Percentiles rank a stretch among this genome's conserved stretches.
Conservation (phyloP, 179 eudicot genomes). For the Beta macrorhiza region DNA sequence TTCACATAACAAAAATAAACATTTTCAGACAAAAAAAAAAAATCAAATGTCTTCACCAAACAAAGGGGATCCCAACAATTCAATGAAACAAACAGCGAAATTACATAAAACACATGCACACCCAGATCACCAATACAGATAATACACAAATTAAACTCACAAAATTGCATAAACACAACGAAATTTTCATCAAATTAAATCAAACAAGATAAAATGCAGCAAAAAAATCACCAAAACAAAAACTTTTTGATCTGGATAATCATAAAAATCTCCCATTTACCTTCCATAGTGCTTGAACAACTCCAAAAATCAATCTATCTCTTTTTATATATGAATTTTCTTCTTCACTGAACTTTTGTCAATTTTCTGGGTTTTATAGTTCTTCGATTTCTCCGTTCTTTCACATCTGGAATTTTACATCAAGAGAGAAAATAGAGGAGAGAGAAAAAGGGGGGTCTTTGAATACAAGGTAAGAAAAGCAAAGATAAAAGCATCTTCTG, state of each 20-base stretch:
- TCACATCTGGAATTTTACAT: constrained; percentile 32
- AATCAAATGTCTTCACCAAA: neutral
- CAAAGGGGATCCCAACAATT: constrained; percentile 19
- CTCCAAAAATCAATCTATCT: constrained; percentile 1
- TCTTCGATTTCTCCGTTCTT: neutral
- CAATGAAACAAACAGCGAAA: constrained; percentile 8
- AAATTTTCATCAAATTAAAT: neutral
- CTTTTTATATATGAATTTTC: neutral
- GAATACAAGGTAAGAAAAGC: constrained; percentile 22
- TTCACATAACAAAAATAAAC: constrained; percentile 7
- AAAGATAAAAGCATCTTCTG: constrained; percentile 39
- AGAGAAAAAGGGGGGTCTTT: constrained; percentile 11
- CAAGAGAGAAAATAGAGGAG: constrained; percentile 15
- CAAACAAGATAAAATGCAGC: neutral
- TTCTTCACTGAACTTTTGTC: neutral
- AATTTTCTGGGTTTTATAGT: constrained; percentile 5
- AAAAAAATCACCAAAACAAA: neutral
- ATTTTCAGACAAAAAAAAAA: constrained; percentile 6
- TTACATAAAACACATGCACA: constrained; percentile 10
- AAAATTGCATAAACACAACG: neutral
- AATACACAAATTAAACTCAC: constrained; percentile 1
- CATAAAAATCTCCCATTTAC: constrained; percentile 4
- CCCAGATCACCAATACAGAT: constrained; percentile 18
- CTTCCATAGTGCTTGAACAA: constrained; percentile 20
- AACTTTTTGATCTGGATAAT: constrained; percentile 21